Evolutionary conservation across 768 basidiomycete species (phyloP).

Genomic region (Sarcomyxa edulis): DNA sequence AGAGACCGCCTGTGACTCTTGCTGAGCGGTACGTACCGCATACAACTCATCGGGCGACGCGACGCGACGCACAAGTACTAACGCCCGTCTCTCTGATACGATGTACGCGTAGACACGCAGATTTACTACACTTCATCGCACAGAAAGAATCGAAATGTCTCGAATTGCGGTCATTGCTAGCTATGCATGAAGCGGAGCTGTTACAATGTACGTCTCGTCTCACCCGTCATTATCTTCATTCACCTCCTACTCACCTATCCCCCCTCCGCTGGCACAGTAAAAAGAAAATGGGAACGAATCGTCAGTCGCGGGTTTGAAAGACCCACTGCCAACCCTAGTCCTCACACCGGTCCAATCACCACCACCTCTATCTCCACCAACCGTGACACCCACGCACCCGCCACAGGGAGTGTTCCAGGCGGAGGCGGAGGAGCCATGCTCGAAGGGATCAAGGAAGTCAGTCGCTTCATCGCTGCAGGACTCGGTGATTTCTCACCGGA

Average conservation of each 20-base stretch:
- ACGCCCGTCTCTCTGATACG: not conserved
- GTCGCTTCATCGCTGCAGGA: conserved; percentile 51
- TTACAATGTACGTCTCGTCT: conserved; percentile 42
- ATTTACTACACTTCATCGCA: conserved; percentile 78
- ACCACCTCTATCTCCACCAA: conserved; percentile 11
- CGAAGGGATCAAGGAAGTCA: conserved; percentile 56
- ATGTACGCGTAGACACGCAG: conserved; percentile 53
- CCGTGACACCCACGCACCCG: conserved; percentile 4
- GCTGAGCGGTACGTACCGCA: conserved; percentile 1
- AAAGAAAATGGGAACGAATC: conserved; percentile 82
- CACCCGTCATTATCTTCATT: not conserved
- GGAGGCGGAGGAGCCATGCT: conserved; percentile 33
- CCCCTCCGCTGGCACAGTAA: conserved; percentile 38
- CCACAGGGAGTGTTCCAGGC: conserved; percentile 11
- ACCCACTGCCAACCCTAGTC: conserved; percentile 8
- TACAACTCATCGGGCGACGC: conserved; percentile 11
- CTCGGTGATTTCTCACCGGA: conserved; percentile 13
- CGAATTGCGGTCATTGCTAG: conserved; percentile 72
- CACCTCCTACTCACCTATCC: conserved; percentile 1
- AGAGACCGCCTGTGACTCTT: conserved; percentile 30
- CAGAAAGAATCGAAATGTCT: conserved; percentile 84
- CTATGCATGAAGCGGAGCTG: conserved; percentile 68
- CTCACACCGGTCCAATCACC: conserved; percentile 12
- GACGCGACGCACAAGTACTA: conserved; percentile 64
- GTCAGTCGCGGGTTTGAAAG: conserved; percentile 57